A percentile compares a stretch with the other conserved stretches of the same genome.
phyloP scores from a whole-genome alignment of 805 yeast species.

The Saturnispora hagleri region DNA sequence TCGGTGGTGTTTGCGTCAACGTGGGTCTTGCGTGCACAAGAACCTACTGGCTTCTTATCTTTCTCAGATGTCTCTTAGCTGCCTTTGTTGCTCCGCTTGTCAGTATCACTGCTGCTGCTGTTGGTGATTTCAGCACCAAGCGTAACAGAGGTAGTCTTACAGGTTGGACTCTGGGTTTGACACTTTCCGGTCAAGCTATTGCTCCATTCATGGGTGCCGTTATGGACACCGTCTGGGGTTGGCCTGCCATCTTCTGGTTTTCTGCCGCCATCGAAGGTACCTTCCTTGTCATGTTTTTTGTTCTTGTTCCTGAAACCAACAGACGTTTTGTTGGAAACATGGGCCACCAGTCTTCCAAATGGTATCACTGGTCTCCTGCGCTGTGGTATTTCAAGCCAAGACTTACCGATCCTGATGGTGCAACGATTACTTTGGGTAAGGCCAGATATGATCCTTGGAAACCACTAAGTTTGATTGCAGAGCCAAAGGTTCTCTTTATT shows the following conservation, averaged over 20 bases:
- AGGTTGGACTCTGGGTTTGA: conserved; percentile 57
- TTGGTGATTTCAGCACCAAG: conserved; percentile 64
- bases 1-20: conserved; percentile 51
- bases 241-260: conserved; percentile 80
- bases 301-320: conserved; percentile 67
- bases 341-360: conserved; percentile 40
- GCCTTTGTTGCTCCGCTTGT: conserved; percentile 69
- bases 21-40: conserved; percentile 55
- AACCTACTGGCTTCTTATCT: conserved; percentile 49
- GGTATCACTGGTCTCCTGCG: conserved; percentile 37
- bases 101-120: conserved; percentile 58
- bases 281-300: conserved; percentile 26
- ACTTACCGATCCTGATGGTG: conserved; percentile 10
- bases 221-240: conserved; percentile 44
- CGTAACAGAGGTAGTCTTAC: conserved; percentile 62
- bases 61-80: conserved; percentile 66
- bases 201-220: conserved; percentile 63
- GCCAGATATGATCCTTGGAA: conserved; percentile 24
- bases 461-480: conserved; percentile 15
- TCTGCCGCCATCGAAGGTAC: conserved; percentile 54
- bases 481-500: conserved; percentile 28
- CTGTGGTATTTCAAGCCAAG: conserved; percentile 26
- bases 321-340: conserved; percentile 71
- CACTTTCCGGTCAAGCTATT: conserved; percentile 64
- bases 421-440: background rate